Conservation (phyloP, 1,139 yeast species). For the Arxiozyma bovina region DNA sequence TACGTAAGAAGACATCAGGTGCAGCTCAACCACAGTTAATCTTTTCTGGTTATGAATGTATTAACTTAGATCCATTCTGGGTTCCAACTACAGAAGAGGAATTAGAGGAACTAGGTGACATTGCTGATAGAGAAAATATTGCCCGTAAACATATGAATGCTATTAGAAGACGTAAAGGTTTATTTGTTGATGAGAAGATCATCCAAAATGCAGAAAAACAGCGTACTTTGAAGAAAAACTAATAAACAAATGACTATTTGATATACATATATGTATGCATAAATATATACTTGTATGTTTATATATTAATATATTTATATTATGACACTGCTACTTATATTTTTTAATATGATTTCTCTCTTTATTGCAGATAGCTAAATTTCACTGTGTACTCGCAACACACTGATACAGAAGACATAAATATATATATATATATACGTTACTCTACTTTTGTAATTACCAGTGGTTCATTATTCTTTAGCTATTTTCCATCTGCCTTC, state of each 20-base stretch:
- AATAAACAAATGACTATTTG: background rate
- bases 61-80: slow-evolving; percentile 96
- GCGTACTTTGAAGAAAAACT: slow-evolving; percentile 60
- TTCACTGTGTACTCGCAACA: background rate
- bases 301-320: too few species aligned
- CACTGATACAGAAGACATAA: background rate
- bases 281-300: too few species aligned
- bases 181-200: slow-evolving; percentile 82
- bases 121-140: slow-evolving; percentile 84
- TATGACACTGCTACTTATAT: too few species aligned
- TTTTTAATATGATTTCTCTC: background rate
- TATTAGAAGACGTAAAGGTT: slow-evolving; percentile 79
- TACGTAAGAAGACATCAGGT: slow-evolving; percentile 87
- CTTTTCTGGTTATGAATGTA: slow-evolving; percentile 76
- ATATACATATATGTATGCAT: too few species aligned
- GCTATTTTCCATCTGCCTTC: background rate
- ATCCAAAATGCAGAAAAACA: slow-evolving; percentile 90
- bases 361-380: background rate
- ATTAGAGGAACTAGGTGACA: slow-evolving; percentile 83
- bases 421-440: background rate
- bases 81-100: slow-evolving; percentile 98
- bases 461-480: too few species aligned
- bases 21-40: slow-evolving; percentile 95
- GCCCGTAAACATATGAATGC: slow-evolving; percentile 80
- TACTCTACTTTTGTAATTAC: background rate